Evolutionary conservation across 768 basidiomycete species (phyloP).

Genomic region (Suillus subalutaceus): DNA sequence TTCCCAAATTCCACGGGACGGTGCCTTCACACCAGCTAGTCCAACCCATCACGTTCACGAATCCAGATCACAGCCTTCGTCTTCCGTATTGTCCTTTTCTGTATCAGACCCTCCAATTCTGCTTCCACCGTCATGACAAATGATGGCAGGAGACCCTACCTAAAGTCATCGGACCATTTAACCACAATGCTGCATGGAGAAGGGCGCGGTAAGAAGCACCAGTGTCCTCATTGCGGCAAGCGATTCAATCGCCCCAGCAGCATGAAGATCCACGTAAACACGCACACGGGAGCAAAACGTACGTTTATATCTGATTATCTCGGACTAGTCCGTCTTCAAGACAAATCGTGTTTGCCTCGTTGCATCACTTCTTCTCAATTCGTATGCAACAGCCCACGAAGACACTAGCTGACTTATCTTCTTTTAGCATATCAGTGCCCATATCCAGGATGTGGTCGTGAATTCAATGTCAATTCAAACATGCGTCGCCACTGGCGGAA

Average conservation of each 20-base stretch:
- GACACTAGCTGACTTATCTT: slow-evolving; percentile 17
- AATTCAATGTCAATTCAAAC: slow-evolving; percentile 85
- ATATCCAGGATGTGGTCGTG: slow-evolving; percentile 70
- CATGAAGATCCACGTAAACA: slow-evolving; percentile 46
- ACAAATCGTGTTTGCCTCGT: slow-evolving; percentile 7
- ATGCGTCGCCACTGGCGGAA: slow-evolving; percentile 82
- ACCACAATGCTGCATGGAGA: slow-evolving; percentile 30
- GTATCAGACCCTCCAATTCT: slow-evolving; percentile 32
- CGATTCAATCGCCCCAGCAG: slow-evolving; percentile 46
- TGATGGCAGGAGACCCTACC: slow-evolving; percentile 33
- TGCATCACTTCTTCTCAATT: slow-evolving; percentile 7
- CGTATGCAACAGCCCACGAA: not conserved
- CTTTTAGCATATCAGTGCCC: slow-evolving; percentile 71
- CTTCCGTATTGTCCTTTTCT: slow-evolving; percentile 38
- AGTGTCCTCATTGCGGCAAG: slow-evolving; percentile 42
- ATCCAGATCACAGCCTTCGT: slow-evolving; percentile 27
- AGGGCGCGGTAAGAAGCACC: slow-evolving; percentile 39
- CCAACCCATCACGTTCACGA: slow-evolving; percentile 1
- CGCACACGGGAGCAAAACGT: slow-evolving; percentile 43
- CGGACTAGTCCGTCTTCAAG: not conserved
- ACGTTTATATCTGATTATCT: slow-evolving; percentile 23
- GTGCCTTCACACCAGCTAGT: not conserved
- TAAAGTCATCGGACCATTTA: slow-evolving; percentile 31
- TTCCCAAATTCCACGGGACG: slow-evolving; percentile 16
- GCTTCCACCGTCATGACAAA: slow-evolving; percentile 29